Evolutionary conservation across 176 grass and related monocot species (phyloP).

Genomic region (Carex kokanica): DNA sequence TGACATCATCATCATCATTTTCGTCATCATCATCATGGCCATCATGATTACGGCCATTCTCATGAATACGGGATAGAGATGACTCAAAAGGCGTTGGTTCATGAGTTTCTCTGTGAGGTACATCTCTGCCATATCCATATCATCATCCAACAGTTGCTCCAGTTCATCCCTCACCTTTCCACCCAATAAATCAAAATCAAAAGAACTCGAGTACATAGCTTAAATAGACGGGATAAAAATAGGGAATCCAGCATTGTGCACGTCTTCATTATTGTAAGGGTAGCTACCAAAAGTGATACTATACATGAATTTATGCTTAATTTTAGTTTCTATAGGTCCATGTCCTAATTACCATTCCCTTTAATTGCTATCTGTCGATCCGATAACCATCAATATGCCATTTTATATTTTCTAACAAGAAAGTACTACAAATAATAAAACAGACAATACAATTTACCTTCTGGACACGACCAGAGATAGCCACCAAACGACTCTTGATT

Average conservation of each 20-base stretch:
- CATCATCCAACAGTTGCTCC: slow-evolving; percentile 87
- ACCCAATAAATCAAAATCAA: slow-evolving; percentile 14
- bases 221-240: not conserved
- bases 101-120: slow-evolving; percentile 80
- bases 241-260: not conserved
- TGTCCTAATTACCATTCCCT: not conserved
- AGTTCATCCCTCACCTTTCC: slow-evolving; percentile 79
- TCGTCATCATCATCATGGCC: slow-evolving; percentile 36
- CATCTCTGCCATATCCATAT: slow-evolving; percentile 98
- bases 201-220: not conserved
- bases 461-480: slow-evolving; percentile 88
- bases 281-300: not conserved
- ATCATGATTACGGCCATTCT: slow-evolving; percentile 46
- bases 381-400: not conserved
- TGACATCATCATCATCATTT: too few species aligned
- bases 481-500: slow-evolving; percentile 94
- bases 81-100: slow-evolving; percentile 55
- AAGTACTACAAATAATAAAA: not conserved
- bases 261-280: not conserved
- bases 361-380: not conserved
- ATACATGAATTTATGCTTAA: not conserved
- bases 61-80: slow-evolving; percentile 41
- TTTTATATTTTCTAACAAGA: not conserved
- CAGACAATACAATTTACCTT: slow-evolving; percentile 43
- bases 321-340: not conserved